Percentiles rank a stretch among this genome's conserved stretches.
phyloP scores from a whole-genome alignment of 2,329 filamentous ascomycete genomes.

The Trichophyton equinum region DNA sequence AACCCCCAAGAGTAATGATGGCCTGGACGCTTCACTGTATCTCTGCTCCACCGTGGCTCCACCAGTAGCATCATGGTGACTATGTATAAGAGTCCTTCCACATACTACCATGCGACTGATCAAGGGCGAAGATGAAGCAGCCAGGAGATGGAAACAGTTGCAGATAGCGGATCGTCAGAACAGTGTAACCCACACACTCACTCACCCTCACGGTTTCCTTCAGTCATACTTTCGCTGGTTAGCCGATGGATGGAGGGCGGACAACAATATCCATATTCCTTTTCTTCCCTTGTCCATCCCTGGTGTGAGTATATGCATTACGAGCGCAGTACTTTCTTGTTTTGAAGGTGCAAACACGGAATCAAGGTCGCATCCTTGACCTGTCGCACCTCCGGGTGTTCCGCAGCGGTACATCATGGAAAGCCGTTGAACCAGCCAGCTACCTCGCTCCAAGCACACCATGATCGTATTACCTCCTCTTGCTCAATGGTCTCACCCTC shows the following conservation, averaged over 20 bases:
- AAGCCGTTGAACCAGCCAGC: background rate
- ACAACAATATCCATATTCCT: conserved; percentile 7
- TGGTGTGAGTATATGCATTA: background rate
- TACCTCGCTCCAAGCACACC: background rate
- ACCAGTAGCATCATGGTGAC: conserved; percentile 47
- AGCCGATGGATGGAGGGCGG: conserved; percentile 50
- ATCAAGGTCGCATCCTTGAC: background rate
- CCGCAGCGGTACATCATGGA: background rate
- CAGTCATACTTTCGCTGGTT: conserved; percentile 64
- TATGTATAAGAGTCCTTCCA: conserved; percentile 82
- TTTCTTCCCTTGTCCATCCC: background rate
- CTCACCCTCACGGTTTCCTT: conserved; percentile 48
- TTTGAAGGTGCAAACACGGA: background rate
- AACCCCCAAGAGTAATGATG: conserved; percentile 39
- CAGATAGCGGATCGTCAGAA: conserved; percentile 42
- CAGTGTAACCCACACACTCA: conserved; percentile 34
- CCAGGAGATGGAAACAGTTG: conserved; percentile 63
- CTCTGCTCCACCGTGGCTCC: conserved; percentile 54
- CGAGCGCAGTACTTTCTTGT: background rate
- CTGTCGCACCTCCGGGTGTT: background rate
- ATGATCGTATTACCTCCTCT: background rate
- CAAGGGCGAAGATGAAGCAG: conserved; percentile 84
- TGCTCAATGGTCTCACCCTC: background rate
- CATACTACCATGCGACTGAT: conserved; percentile 48
- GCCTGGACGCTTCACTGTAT: conserved; percentile 65